Percentiles rank a stretch among this genome's conserved stretches.
Conservation (phyloP, 495 filamentous ascomycete species). For the Neurospora sp. region DNA sequence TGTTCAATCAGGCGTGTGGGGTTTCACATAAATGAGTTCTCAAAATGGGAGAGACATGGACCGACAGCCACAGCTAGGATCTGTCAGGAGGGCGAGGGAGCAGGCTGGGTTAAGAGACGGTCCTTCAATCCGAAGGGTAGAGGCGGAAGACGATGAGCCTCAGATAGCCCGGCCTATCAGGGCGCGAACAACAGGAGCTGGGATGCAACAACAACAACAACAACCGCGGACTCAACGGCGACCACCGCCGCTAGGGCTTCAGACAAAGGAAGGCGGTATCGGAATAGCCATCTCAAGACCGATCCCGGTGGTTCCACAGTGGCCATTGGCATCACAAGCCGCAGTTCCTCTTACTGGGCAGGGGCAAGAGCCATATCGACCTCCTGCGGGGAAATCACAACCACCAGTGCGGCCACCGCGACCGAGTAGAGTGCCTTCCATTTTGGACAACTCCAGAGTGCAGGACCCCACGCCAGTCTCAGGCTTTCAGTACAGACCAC, state of each 20-base stretch:
- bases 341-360: slow-evolving; percentile 10
- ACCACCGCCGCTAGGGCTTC: slow-evolving; percentile 24
- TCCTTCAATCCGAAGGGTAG: slow-evolving; percentile 10
- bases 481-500: slow-evolving; percentile 39
- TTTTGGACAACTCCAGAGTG: slow-evolving; percentile 37
- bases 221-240: slow-evolving; percentile 20
- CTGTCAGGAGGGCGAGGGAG: slow-evolving; percentile 37
- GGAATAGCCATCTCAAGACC: slow-evolving; percentile 43
- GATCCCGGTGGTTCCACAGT: slow-evolving; percentile 37
- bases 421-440: slow-evolving; percentile 48
- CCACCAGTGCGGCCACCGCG: slow-evolving; percentile 59
- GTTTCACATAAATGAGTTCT: slow-evolving; percentile 36
- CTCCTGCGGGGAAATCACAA: slow-evolving; percentile 41
- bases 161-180: slow-evolving; percentile 41
- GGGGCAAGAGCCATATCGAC: slow-evolving; percentile 35
- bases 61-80: slow-evolving; percentile 28
- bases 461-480: slow-evolving; percentile 36
- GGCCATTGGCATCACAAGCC: slow-evolving; percentile 27
- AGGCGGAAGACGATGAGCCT: slow-evolving; percentile 27
- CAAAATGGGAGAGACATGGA: slow-evolving; percentile 40
- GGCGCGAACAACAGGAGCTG: slow-evolving; percentile 17
- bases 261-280: slow-evolving; percentile 32
- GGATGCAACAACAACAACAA: slow-evolving; percentile 21
- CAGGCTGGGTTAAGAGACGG: slow-evolving; percentile 18
- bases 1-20: slow-evolving; percentile 15